Evolutionary conservation across 2,329 filamentous ascomycete species (phyloP).

Genomic region (Alternaria gaisen): DNA sequence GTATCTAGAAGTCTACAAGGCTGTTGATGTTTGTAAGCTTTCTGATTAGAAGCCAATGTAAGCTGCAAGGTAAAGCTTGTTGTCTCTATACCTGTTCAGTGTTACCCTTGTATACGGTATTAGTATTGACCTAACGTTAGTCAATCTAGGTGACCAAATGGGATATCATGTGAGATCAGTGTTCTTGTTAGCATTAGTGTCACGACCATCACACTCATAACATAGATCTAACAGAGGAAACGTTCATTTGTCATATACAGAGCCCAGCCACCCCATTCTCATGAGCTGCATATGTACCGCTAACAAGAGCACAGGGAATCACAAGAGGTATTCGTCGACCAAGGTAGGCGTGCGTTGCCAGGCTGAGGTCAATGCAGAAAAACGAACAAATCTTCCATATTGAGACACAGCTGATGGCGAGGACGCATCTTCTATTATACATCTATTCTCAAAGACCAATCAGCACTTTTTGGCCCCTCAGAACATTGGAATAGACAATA

Average conservation of each 20-base stretch:
- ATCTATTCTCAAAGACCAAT: conserved; percentile 50
- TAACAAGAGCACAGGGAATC: conserved; percentile 39
- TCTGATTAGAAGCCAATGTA: no score
- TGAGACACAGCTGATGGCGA: conserved; percentile 52
- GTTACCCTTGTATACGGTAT: no score
- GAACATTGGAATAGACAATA: conserved; percentile 48
- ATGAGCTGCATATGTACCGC: conserved; percentile 37
- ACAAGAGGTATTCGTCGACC: conserved; percentile 19
- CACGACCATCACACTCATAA: not conserved
- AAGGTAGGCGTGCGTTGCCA: conserved; percentile 16
- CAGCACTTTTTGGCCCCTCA: conserved; percentile 50
- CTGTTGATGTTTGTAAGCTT: no score
- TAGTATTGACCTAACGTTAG: no score
- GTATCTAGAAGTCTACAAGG: no score
- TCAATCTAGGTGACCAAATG: no score
- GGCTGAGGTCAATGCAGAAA: conserved; percentile 30
- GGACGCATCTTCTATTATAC: conserved; percentile 54
- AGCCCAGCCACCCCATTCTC: conserved; percentile 13
- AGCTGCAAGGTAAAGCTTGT: no score
- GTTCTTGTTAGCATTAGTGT: not conserved
- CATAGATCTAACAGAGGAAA: conserved; percentile 13
- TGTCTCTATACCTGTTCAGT: no score
- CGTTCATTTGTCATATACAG: conserved; percentile 20
- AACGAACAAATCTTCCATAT: conserved; percentile 48
- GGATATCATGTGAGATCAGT: no score